Percentiles rank a stretch among this genome's conserved stretches.
Conservation (phyloP, 345 rosid species). For the Ailanthus altissimus region DNA sequence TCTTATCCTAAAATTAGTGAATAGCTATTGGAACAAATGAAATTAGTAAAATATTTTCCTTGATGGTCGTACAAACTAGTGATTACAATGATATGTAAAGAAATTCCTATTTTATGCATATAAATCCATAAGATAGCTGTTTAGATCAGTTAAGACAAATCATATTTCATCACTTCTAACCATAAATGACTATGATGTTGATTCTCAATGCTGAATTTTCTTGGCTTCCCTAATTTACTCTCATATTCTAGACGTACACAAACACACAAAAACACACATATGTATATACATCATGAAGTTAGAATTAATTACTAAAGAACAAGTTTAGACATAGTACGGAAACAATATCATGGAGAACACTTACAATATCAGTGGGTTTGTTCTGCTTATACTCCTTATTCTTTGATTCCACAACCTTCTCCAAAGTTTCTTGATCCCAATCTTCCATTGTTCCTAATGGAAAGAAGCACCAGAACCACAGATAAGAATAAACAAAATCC, state of each 20-base stretch:
- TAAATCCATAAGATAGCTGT: not conserved
- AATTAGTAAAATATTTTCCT: not conserved
- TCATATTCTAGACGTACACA: too few species aligned
- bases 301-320: not conserved
- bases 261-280: too few species aligned
- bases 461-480: not conserved
- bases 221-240: not conserved
- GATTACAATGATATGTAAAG: not conserved
- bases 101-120: not conserved
- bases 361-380: constrained; percentile 75
- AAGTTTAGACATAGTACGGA: not conserved
- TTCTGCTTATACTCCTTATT: constrained; percentile 55
- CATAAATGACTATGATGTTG: not conserved
- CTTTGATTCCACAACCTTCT: constrained; percentile 70
- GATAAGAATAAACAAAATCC: constrained; percentile 9
- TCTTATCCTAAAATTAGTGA: not conserved
- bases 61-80: not conserved
- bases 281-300: not conserved
- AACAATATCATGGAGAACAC: constrained; percentile 15
- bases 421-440: constrained; percentile 78
- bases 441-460: constrained; percentile 61
- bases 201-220: not conserved
- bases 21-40: not conserved
- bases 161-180: not conserved
- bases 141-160: not conserved